A percentile compares a stretch with the other conserved stretches of the same genome.
These are phyloP conservation scores for Morella rubra DNA, from an alignment of 306 rosid genomes.

Conservation along the genomic window DNA sequence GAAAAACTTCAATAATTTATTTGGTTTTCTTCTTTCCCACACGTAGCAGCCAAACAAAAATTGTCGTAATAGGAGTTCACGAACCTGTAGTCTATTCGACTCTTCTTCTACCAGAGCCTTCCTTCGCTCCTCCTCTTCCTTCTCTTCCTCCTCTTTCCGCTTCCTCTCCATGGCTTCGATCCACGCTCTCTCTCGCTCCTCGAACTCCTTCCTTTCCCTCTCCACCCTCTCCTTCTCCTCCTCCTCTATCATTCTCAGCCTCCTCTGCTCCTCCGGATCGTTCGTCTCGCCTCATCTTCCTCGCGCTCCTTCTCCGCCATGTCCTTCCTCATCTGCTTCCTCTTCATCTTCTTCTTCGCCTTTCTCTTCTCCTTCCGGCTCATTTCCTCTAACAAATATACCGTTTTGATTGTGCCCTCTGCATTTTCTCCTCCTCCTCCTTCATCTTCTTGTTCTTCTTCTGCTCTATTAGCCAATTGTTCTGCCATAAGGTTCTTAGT, in stretches of 20 bases:
- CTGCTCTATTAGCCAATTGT: background rate
- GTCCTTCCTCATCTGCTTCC: constrained; percentile 68
- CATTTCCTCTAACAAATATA: constrained; percentile 6
- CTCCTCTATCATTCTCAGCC: constrained; percentile 39
- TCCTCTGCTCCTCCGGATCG: constrained; percentile 64
- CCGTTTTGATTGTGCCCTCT: background rate
- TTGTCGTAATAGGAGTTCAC: background rate
- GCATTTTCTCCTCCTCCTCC: constrained; percentile 18
- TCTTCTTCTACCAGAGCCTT: constrained; percentile 48
- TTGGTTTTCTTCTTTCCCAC: background rate
- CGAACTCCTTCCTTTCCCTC: constrained; percentile 52
- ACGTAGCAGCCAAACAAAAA: constrained; percentile 8
- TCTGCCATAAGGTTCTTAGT: background rate
- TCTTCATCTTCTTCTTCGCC: constrained; percentile 67
- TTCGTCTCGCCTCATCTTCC: constrained; percentile 59
- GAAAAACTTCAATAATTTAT: background rate
- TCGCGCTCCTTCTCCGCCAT: constrained; percentile 49
- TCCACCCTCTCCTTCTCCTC: constrained; percentile 64
- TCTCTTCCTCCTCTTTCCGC: constrained; percentile 34
- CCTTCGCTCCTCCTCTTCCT: constrained; percentile 42
- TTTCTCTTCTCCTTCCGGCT: constrained; percentile 87
- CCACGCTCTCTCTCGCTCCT: constrained; percentile 75
- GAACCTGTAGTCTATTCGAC: constrained; percentile 38
- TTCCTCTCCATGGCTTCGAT: constrained; percentile 52
- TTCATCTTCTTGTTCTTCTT: constrained; percentile 23